Evolutionary conservation across 1,284 basidiomycete genomes (phyloP), one percentile per base, ranked within the genome.

Genomic region (Ganoderma meredithae): DNA sequence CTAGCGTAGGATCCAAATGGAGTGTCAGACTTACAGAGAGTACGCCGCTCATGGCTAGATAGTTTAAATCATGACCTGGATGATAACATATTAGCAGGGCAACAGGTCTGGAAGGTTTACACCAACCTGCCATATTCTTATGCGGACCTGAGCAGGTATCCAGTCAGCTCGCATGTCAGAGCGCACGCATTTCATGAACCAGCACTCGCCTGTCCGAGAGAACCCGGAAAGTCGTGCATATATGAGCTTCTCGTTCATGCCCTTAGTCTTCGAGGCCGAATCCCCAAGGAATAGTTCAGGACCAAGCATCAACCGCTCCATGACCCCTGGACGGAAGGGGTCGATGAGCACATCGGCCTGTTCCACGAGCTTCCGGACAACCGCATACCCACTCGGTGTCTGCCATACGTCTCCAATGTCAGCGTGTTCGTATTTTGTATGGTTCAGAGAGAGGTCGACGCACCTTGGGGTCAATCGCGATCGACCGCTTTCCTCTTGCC

Each of bases 21-120:
- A 10, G 7, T 25, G 1, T 19, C 33, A 44, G 0, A 77, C 88
- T 70, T 74, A 91, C 92, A n/a, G 90, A 89, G 12, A 95, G 82
- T 6, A 92, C 84, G 0, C 94, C 94, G 69, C 90, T 93, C 36
- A 94, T 83, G 10, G 94, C 94, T n/a, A 95, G 84, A 76, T 95
- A 96, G 76, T 95, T 95, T 72, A 95, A 87, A 76, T 96, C 94
- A 76, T 95, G 94, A 27, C 91, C 90, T 92, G 65, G 10, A 43
- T 69, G 5, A 36, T 27, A 33, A 2, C 9, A 33, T 17, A 55
- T 55, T 27, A 55, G 31, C 52, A 52, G 66, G 25, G 73, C 63
- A 71, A 41, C 41, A n/a, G 60, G 22, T 52, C 56, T 19, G 1
- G 1, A 41, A 19, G 19, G 5, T 7, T 58, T n/a, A 15, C 25